A percentile compares a stretch with the other conserved stretches of the same genome.
phyloP scores from a whole-genome alignment of 495 filamentous ascomycete genomes.

The Penicillium arizonense region DNA sequence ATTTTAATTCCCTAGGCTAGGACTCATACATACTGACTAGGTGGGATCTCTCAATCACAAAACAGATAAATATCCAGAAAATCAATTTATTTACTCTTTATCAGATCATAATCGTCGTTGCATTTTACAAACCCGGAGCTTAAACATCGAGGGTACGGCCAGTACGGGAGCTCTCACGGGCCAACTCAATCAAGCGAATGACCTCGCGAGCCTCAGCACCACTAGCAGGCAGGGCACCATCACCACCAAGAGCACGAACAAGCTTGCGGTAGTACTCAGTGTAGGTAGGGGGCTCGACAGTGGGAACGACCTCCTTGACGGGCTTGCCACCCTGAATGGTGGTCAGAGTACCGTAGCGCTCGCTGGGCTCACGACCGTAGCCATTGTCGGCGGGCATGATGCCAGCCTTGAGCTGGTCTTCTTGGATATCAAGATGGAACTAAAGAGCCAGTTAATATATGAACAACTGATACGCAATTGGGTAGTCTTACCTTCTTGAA shows the following conservation, averaged over 20 bases:
- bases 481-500: slow-evolving; percentile 61
- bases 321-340: slow-evolving; percentile 42
- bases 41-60: too few species aligned
- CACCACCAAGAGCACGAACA: slow-evolving; percentile 60
- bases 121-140: slow-evolving; percentile 2
- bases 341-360: slow-evolving; percentile 49
- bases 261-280: slow-evolving; percentile 69
- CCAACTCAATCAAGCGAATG: slow-evolving; percentile 71
- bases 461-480: not conserved
- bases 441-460: slow-evolving; percentile 8
- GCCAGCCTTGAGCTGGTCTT: slow-evolving; percentile 74
- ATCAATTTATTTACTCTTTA: not conserved
- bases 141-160: slow-evolving; percentile 61
- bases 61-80: not conserved
- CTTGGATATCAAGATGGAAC: slow-evolving; percentile 75
- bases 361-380: slow-evolving; percentile 65
- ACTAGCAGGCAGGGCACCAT: slow-evolving; percentile 68
- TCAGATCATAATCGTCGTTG: slow-evolving; percentile 17
- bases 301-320: slow-evolving; percentile 50
- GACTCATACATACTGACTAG: too few species aligned
- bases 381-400: slow-evolving; percentile 59
- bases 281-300: slow-evolving; percentile 69
- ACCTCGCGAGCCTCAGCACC: slow-evolving; percentile 69
- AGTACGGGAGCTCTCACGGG: slow-evolving; percentile 62
- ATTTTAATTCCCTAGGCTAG: too few species aligned